Base-by-base conservation (phyloP, 2,329 filamentous ascomycete genomes). In the Amauroascus verrucosus region DNA sequence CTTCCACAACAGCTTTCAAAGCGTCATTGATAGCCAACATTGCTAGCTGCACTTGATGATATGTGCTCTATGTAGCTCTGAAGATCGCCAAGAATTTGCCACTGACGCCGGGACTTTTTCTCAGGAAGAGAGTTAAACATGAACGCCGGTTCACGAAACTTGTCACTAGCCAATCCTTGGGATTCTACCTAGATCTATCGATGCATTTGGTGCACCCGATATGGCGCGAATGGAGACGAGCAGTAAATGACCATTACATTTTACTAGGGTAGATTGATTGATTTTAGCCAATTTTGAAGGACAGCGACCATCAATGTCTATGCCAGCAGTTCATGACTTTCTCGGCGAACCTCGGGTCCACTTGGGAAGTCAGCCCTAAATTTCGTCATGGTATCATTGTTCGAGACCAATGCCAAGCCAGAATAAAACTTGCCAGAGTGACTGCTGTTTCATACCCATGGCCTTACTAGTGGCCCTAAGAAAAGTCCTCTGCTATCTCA, bases 401-500 rank as follows among this genome's bases (percentile, higher is more conserved):
- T 26, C n/a, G 16, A 43, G 24, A 13, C 38, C 6, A 26, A 32
- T 37, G 38, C 38, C 38, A 33, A 51, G 38, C 24, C 13, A 37
- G n/a, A 9, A 14, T 33, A 24, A 24, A 28, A 24, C 26, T 35
- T 24, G 16, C 16, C 20, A 18, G 18, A 28, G 30, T 30, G 14
- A 20, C 33, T 22, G 22, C 33, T 38, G 44, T 28, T 26, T 35
- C 40, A 38, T 16, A 46, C 35, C 28, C 14, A 35, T 22, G 18
- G n/a, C 13, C 24, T n/a, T 6, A n/a, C 2, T 48, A 28, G 11
- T 9, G 7, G 11, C 7, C 6, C 54, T 33, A 58, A 56, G 61
- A 61, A 57, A 57, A 61, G 57, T 62, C 59, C 55, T 64, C 62
- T 59, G 61, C 62, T 63, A 63, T 54, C n/a, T 52, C 55, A 18